Evolutionary conservation across 306 rosid genomes (phyloP).

Genomic region (cucumber (Cucumis sativus)): Cucumber_9930_V3 NC_026655.2:32155001-32155500

Average conservation of each 20-base stretch:
- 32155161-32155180: neutral
- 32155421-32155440: neutral
- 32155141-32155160: neutral
- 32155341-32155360: too few species aligned
- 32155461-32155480: constrained; percentile 94
- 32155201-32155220: neutral
- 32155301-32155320: neutral
- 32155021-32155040: neutral
- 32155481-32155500: constrained; percentile 58
- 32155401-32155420: neutral
- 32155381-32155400: neutral
- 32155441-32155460: constrained; percentile 32
- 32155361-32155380: too few species aligned
- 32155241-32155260: neutral
- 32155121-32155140: neutral
- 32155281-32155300: neutral
- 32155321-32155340: neutral
- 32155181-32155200: neutral
- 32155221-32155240: neutral
- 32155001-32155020: neutral
- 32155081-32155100: neutral
- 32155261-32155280: neutral
- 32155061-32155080: neutral
- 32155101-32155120: neutral
- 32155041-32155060: neutral